Percentiles rank a stretch among this genome's conserved stretches.
phyloP scores from a whole-genome alignment of 768 basidiomycete species.

The Rhodotorula paludigena region DNA sequence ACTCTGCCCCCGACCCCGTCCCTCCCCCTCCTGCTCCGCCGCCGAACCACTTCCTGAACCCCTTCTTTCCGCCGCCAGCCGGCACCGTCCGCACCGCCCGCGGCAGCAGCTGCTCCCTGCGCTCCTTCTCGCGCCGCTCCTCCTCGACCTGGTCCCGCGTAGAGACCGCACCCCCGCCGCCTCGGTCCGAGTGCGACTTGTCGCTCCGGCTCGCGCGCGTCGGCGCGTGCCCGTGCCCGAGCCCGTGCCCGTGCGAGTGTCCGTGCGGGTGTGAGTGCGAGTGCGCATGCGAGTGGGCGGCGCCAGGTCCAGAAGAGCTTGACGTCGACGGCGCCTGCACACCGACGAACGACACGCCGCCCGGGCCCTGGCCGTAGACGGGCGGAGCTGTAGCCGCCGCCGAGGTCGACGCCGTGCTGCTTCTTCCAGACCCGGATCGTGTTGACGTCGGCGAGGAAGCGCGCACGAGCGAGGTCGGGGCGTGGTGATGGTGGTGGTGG shows the following conservation, averaged over 20 bases:
- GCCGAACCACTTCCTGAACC: constrained; percentile 16
- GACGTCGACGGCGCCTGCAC: neutral
- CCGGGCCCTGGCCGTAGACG: constrained; percentile 13
- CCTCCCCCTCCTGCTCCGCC: neutral
- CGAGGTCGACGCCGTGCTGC: neutral
- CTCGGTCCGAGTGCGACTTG: constrained; percentile 18
- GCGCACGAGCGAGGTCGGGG: neutral
- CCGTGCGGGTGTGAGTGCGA: neutral
- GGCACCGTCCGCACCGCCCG: constrained; percentile 21
- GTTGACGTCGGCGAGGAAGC: constrained; percentile 12
- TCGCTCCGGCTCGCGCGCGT: constrained; percentile 1
- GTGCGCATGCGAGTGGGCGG: neutral
- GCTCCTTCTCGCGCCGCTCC: constrained; percentile 12
- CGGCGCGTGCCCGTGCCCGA: neutral
- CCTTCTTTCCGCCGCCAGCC: constrained; percentile 18
- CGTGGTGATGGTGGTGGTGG: too few species aligned
- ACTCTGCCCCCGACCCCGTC: neutral
- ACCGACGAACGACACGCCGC: constrained; percentile 31
- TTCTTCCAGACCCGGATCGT: neutral
- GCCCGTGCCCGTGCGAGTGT: neutral
- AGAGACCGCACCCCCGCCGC: neutral
- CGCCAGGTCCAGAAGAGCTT: too few species aligned
- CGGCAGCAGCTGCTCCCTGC: constrained; percentile 21
- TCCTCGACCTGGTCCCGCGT: constrained; percentile 27
- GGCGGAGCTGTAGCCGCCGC: neutral